phyloP scores from a whole-genome alignment of 225 moss, liverwort and hornwort species.

The Neckera pumila region DNA sequence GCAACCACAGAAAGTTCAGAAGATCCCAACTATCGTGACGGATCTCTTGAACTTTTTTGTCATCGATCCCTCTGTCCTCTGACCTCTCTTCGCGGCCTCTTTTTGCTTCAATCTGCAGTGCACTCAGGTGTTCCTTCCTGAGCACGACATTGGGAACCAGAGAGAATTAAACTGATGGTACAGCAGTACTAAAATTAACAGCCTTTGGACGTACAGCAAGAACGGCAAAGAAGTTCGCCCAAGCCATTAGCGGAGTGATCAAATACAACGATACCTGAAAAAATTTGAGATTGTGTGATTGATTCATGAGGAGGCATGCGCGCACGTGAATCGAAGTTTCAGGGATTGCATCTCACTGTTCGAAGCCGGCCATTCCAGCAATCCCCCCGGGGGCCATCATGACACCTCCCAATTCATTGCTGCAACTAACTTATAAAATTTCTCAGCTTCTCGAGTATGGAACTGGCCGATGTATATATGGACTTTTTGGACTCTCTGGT shows the following conservation, averaged over 20 bases:
- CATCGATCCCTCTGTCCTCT: not conserved
- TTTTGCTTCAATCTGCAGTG: not conserved
- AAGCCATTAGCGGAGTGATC: not conserved
- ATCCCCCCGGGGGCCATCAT: not conserved
- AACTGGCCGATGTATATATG: not conserved
- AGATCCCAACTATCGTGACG: not conserved
- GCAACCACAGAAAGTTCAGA: not conserved
- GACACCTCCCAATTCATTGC: not conserved
- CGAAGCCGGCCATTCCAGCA: too few species aligned
- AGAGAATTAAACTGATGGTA: too few species aligned
- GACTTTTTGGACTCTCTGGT: not conserved
- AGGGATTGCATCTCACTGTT: not conserved
- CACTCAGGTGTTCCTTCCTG: not conserved
- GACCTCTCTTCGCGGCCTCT: not conserved
- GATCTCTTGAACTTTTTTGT: not conserved
- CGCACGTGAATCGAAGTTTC: too few species aligned
- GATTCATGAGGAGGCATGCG: not conserved
- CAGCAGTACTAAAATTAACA: not conserved
- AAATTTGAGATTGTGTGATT: not conserved
- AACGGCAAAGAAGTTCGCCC: not conserved
- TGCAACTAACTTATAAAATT: not conserved
- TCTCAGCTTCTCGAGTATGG: not conserved
- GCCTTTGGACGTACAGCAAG: not conserved
- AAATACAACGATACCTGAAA: not conserved
- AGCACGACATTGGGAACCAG: too few species aligned